Conservation (phyloP, 768 basidiomycete species). For the Terana coerulea region DNA sequence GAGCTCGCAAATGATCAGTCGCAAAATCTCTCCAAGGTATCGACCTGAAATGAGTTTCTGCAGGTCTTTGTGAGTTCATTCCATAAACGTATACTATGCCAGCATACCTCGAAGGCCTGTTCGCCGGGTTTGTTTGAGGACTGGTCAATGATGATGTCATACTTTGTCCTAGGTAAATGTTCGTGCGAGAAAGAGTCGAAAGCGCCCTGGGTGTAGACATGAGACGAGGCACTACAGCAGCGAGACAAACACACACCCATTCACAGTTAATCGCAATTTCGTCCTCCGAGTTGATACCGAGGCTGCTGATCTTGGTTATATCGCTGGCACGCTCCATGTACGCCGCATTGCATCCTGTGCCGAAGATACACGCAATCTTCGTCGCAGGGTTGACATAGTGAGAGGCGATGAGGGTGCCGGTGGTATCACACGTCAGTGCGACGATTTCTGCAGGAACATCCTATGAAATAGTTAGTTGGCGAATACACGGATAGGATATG, state of each 20-base stretch:
- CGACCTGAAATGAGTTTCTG: conserved; percentile 96
- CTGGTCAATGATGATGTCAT: conserved; percentile 89
- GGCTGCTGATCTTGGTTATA: conserved; percentile 78
- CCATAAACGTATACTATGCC: background rate
- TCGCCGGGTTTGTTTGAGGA: conserved; percentile 95
- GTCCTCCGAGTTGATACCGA: conserved; percentile 61
- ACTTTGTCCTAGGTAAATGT: conserved; percentile 92
- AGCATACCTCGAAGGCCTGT: conserved; percentile 81
- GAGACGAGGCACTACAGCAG: background rate
- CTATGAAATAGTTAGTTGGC: conserved; percentile 35
- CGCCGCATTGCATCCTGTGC: conserved; percentile 97
- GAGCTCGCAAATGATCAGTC: conserved; percentile 92
- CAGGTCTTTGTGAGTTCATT: background rate
- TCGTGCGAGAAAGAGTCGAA: conserved; percentile 97
- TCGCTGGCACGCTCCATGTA: conserved; percentile 90
- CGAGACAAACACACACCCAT: conserved; percentile 56
- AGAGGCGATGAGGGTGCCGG: conserved; percentile 95
- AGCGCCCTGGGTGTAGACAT: conserved; percentile 60
- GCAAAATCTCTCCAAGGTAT: conserved; percentile 94
- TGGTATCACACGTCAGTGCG: conserved; percentile 96
- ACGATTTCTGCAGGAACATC: conserved; percentile 79
- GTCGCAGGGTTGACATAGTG: conserved; percentile 91
- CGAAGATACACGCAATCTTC: conserved; percentile 94
- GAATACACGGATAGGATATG: conserved; percentile 13
- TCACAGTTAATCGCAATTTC: conserved; percentile 97